Evolutionary conservation across 1,284 basidiomycete species (phyloP), one percentile per base, ranked within the genome.

Genomic region (Bjerkandera adusta): DNA sequence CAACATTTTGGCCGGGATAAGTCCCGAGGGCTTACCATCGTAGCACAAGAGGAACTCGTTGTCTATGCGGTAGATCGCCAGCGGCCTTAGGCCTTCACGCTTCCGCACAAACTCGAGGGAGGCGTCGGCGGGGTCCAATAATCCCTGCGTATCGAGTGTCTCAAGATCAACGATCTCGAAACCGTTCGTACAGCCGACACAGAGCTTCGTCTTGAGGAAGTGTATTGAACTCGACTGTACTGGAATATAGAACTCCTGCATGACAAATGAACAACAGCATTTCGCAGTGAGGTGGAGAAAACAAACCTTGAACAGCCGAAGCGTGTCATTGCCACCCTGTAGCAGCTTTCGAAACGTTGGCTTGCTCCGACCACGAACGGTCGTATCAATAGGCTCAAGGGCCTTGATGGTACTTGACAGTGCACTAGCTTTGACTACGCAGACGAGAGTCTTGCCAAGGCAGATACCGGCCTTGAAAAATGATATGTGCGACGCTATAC

Each of bases 101-200:
- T 89, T 92, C 54, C 92, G 78, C 24, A 98, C 92, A 72, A 99
- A 98, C 58, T 98, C 95, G 40, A 99, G 79, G 5, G 85, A 89
- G 41, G 81, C 77, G 64, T 99, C 97, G 5, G 86, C 83, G 1
- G 97, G 97, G 67, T 99, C 97, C 46, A 99, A 75, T 52, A 99
- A 67, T 6, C 92, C 92, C 70, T 99, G 96, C 39, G 95, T 98
- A 67, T 99, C 97, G 65, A 99, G 74, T 47, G 89, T 97, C 66
- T 98, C 95, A 41, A 98, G 78, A 67, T 99, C 97, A 55, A 99
- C 94, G 57, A 99, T 98, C 71, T 99, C 97, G 65, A 99, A 99
- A n/a, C 97, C 97, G 63, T 94, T 91, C 12, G 94, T 92, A 63
- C 94, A 97, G 1, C 96, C 97, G 11, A 99, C 91, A 63, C 97